Base-by-base conservation (phyloP, 768 basidiomycete species). In the Mycena maculata region DNA sequence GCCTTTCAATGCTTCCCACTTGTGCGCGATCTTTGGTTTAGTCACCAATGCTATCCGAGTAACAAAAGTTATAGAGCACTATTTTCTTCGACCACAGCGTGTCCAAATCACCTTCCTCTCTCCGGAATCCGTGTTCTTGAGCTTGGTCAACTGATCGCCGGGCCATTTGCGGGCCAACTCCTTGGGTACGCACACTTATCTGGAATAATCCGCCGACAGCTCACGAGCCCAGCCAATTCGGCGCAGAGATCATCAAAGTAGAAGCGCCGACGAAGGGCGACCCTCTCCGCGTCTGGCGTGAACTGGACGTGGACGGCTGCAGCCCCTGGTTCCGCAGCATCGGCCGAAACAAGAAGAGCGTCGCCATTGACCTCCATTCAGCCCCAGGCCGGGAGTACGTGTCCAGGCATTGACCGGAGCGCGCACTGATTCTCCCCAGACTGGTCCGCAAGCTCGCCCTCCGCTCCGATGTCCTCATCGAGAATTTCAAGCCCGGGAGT, bases 401-500 rank as follows among this genome's bases (percentile, higher is more conserved):
- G 27, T 45, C 45, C 33, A 20, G 31, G 42, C 27, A 18, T 41
- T n/a, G 41, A 4, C 60, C 52, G 20, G 23, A 50, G 8, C 45
- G 47, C 36, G 12, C 25, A 36, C 65, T 27, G 16, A 23, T 53
- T 58, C 50, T n/a, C 55, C 50, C 25, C 69, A 92, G 90, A 25
- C 80, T 92, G 4, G 89, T 91, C 25, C 87, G 84, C 61, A 79
- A 77, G 65, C 84, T 92, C 20, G 90, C 90, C 11, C 75, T 85
- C 42, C 86, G 85, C 71, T 89, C 87, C 42, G 90, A 92, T 65
- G 90, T 92, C 16, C 72, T 92, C 5, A 61, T 92, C 31, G 90
- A 92, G 75, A 92, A 91, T 73, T 91, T 92, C 78, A 91, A 90
- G 69, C 90, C 90, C 15, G 90, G 91, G 59, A 92, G 90, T 91